Conservation (phyloP, 768 basidiomycete species). For the Panellus pusillus region DNA sequence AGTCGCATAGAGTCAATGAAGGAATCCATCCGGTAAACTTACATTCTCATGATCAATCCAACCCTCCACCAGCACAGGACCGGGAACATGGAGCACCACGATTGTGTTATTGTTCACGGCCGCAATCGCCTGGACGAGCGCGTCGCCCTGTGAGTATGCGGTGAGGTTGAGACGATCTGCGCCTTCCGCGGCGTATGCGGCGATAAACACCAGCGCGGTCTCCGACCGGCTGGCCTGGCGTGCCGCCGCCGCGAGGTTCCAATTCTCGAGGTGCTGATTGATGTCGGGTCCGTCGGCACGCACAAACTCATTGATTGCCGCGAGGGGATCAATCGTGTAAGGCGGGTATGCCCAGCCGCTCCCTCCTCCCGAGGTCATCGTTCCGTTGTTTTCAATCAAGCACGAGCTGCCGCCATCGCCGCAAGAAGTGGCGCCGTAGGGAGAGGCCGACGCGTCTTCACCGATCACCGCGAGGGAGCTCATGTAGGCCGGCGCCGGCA, state of each 20-base stretch:
- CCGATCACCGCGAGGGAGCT: slow-evolving; percentile 10
- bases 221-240: slow-evolving; percentile 10
- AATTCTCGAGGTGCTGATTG: slow-evolving; percentile 11
- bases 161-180: slow-evolving; percentile 7
- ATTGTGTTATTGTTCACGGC: slow-evolving; percentile 15
- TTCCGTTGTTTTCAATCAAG: slow-evolving; percentile 11
- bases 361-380: slow-evolving; percentile 6
- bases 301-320: slow-evolving; percentile 9
- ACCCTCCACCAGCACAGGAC: slow-evolving; percentile 5
- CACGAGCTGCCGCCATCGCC: slow-evolving; percentile 4
- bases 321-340: slow-evolving; percentile 16
- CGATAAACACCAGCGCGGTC: slow-evolving; percentile 7
- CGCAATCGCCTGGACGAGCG: slow-evolving; percentile 8
- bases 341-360: slow-evolving; percentile 12
- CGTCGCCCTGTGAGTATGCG: slow-evolving; percentile 6
- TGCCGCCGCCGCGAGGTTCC: slow-evolving; percentile 8
- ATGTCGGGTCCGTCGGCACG: slow-evolving; percentile 10
- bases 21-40: background rate
- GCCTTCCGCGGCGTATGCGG: slow-evolving; percentile 8
- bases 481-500: slow-evolving; percentile 1
- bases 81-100: slow-evolving; percentile 6
- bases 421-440: slow-evolving; percentile 14
- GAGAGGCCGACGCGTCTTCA: slow-evolving; percentile 6
- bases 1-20: background rate
- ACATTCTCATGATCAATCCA: slow-evolving; percentile 13